These are phyloP conservation scores for Leersia perrieri DNA, from an alignment of 176 grass and related monocot species.

Conservation along the genomic window DNA sequence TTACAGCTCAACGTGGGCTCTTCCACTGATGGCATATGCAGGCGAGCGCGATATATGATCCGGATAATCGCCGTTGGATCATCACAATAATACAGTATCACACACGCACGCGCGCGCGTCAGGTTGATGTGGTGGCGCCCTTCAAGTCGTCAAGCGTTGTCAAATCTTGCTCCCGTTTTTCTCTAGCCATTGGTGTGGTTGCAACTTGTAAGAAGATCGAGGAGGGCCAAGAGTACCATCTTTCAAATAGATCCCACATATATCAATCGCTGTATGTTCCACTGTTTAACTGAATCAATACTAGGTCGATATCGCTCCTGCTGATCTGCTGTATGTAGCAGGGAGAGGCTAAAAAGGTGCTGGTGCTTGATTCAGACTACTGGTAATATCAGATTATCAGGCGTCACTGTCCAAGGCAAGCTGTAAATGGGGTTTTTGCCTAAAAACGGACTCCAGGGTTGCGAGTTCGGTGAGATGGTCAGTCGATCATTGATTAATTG, in stretches of 20 bases:
- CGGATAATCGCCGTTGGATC: constrained; percentile 18
- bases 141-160: constrained; percentile 20
- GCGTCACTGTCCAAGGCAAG: background rate
- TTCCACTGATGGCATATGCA: background rate
- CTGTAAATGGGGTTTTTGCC: background rate
- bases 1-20: constrained; percentile 43
- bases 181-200: background rate
- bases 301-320: background rate
- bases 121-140: constrained; percentile 15
- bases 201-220: background rate
- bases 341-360: background rate
- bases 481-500: background rate
- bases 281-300: background rate
- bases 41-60: background rate
- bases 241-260: background rate
- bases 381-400: background rate
- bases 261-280: background rate
- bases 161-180: constrained; percentile 20
- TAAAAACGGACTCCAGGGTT: background rate
- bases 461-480: background rate
- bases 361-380: background rate
- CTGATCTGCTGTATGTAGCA: background rate
- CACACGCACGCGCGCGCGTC: constrained; percentile 5
- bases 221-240: background rate
- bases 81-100: no score